Evolutionary conservation across 139 green algal genomes (phyloP).

Genomic region (Haematococcus lacustris): DNA sequence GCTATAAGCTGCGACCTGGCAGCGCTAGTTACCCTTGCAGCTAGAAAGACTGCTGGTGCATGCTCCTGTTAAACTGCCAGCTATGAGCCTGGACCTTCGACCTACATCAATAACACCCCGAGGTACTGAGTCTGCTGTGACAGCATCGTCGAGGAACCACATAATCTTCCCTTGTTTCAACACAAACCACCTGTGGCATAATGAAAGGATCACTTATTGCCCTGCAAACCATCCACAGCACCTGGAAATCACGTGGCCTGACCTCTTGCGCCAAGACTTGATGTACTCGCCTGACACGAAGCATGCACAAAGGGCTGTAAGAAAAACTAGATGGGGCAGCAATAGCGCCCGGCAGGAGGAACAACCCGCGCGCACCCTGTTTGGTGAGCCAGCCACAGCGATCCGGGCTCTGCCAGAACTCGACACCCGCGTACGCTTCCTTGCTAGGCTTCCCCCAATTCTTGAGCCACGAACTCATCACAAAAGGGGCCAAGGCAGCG

Average conservation of each 20-base stretch:
- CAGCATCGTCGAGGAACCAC: slow-evolving; percentile 92
- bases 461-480: too few species aligned
- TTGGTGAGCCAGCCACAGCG: slow-evolving; percentile 87
- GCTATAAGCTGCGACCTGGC: neutral
- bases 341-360: neutral
- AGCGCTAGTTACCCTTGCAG: neutral
- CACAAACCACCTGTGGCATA: slow-evolving; percentile 86
- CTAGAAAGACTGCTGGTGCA: neutral
- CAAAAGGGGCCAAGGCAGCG: too few species aligned
- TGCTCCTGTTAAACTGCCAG: neutral
- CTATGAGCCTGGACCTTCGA: neutral
- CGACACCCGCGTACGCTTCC: too few species aligned
- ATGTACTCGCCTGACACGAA: slow-evolving; percentile 83
- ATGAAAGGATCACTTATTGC: neutral
- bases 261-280: slow-evolving; percentile 87
- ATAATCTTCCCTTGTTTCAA: slow-evolving; percentile 98
- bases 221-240: neutral
- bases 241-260: neutral
- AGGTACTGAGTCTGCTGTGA: slow-evolving; percentile 75
- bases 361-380: slow-evolving; percentile 62
- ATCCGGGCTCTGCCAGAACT: too few species aligned
- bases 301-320: neutral
- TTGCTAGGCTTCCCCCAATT: too few species aligned
- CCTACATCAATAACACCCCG: slow-evolving; percentile 87
- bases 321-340: neutral